Base-by-base conservation (phyloP, 2,329 filamentous ascomycete genomes). In the Coniochaeta sp. region DNA sequence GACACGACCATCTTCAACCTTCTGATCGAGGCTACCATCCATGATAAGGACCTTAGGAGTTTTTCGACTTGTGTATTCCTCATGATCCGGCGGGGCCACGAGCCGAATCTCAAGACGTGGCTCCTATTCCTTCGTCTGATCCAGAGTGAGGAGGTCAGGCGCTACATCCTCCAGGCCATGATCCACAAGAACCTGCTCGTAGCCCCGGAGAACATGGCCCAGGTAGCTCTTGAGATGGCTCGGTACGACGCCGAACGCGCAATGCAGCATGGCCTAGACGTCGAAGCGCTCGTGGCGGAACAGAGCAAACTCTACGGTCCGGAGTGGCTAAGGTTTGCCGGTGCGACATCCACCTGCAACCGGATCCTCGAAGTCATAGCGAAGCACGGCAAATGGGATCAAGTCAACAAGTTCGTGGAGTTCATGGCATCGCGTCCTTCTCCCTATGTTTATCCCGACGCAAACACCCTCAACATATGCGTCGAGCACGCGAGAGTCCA, bases 81-180 rank as follows among this genome's bases (percentile, higher is more conserved):
- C 61, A 82, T 83, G 80, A 62, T 70, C 26, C 59, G 63, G 7
- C 69, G 71, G 14, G 74, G 72, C 56, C 72, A 75, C 52, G 62
- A 64, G 31, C 78, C 80, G 4, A 76, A 80, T 56, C 67, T 76
- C 3, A 67, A 69, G 17, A 82, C 81, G 0, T 83, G 81, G 81
- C 64, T 77, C 2, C 70, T 78, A 4, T 79, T 82, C 61, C 69
- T 83, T 19, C 69, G 72, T n/a, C 72, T 83, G 52, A 81, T 89
- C 61, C 81, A 84, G 69, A 81, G 81, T 12, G 85, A 87, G 67
- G 79, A 83, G n/a, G 76, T 79, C 57, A 73, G 75, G 58, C 74
- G 76, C 26, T 76, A 79, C 64, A 70, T 81, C 33, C 67, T 83
- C 33, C 73, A 74, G 14, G 71, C 72, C 60, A 82, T 83, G 79